phyloP scores from a whole-genome alignment of 106 monocot species.

The Dendrobium chrysotoxum region DNA sequence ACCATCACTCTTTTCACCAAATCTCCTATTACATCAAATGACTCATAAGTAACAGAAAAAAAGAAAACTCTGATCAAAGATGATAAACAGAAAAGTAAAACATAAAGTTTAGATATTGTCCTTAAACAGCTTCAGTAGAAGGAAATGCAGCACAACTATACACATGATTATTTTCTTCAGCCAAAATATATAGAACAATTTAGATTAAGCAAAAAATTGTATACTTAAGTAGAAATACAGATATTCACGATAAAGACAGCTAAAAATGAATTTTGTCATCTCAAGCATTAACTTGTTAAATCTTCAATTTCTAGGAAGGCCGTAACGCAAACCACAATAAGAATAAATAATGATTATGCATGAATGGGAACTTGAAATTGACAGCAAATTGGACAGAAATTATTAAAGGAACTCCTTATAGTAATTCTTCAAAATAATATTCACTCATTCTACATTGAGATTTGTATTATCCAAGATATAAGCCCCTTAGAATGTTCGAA shows the following conservation, averaged over 20 bases:
- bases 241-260: neutral
- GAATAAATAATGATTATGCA: too few relatives aligned
- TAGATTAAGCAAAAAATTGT: neutral
- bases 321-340: too few relatives aligned
- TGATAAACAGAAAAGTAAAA: neutral
- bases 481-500: too few relatives aligned
- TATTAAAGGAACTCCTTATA: too few relatives aligned
- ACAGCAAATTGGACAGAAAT: too few relatives aligned
- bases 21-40: neutral
- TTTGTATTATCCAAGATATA: too few relatives aligned
- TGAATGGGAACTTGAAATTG: too few relatives aligned
- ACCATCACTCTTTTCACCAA: constrained; percentile 27
- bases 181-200: neutral
- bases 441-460: too few relatives aligned
- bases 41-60: neutral
- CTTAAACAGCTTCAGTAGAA: neutral
- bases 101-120: neutral
- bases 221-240: neutral
- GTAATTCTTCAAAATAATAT: too few relatives aligned
- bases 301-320: too few relatives aligned
- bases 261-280: neutral
- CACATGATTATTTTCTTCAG: neutral
- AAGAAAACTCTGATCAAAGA: neutral
- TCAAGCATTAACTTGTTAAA: neutral
- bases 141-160: neutral